A percentile compares a stretch with the other conserved stretches of the same genome.
These are phyloP conservation scores for Chlamydomonas incerta DNA, from an alignment of 139 green algal species.

Conservation along the genomic window DNA sequence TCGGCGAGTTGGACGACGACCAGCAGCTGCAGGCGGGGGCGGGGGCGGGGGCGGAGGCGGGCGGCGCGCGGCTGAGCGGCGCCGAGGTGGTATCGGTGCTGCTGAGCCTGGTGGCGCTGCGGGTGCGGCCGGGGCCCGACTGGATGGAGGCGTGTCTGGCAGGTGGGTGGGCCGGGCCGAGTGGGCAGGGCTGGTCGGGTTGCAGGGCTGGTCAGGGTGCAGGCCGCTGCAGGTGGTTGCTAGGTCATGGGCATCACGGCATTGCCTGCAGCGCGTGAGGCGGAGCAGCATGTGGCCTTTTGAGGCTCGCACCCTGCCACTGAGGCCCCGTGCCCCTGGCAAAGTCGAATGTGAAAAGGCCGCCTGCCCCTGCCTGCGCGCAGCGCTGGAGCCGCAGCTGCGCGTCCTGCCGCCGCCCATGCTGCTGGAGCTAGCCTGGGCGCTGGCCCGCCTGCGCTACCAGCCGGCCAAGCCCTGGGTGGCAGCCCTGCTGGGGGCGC, in stretches of 20 bases:
- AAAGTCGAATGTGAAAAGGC: no score
- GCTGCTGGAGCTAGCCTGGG: constrained; percentile 7
- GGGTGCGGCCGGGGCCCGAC: background rate
- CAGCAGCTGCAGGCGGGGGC: no score
- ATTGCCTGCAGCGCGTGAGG: no score
- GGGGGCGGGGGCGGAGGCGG: background rate
- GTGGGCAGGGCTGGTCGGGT: no score
- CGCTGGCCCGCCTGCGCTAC: constrained; percentile 9
- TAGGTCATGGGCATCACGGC: no score
- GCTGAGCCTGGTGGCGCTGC: constrained; percentile 21
- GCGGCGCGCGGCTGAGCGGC: background rate
- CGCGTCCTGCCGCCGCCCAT: background rate
- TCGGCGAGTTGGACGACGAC: no score
- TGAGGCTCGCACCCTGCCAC: no score
- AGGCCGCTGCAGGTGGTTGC: no score
- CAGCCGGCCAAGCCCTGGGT: background rate
- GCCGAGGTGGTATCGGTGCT: constrained; percentile 1
- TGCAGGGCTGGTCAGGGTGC: no score
- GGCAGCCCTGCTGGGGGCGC: background rate
- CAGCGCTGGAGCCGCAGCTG: background rate
- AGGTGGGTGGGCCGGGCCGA: background rate
- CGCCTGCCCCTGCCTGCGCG: no score
- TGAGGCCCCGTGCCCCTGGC: background rate
- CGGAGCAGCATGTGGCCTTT: no score
- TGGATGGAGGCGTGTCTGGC: constrained; percentile 8